phyloP scores from a whole-genome alignment of 352 stramenopile genomes.

The Sclerospora graminicola region DNA sequence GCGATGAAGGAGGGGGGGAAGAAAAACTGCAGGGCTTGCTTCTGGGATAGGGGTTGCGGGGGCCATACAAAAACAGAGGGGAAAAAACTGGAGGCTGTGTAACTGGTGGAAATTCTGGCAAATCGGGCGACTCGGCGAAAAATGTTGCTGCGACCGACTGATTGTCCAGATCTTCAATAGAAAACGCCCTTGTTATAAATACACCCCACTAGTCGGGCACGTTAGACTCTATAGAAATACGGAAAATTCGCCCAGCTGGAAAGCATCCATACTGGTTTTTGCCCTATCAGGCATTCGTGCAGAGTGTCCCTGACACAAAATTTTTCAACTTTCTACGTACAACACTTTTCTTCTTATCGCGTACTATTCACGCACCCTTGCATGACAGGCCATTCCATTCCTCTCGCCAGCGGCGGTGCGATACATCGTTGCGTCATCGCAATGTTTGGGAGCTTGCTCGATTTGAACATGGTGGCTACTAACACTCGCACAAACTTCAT shows the following conservation, averaged over 20 bases:
- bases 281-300: no score
- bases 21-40: slow-evolving; percentile 18
- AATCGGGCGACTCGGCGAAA: slow-evolving; percentile 17
- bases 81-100: slow-evolving; percentile 20
- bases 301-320: no score
- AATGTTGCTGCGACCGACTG: not conserved
- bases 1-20: slow-evolving; percentile 16
- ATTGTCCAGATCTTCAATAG: not conserved
- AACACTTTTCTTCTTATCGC: no score
- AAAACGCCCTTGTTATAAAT: not conserved
- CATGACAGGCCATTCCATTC: no score
- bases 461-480: not conserved
- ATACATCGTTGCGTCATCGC: not conserved
- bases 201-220: slow-evolving; percentile 2
- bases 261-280: not conserved
- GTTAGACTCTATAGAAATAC: slow-evolving; percentile 1
- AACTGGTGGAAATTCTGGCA: slow-evolving; percentile 22
- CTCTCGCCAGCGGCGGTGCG: not conserved
- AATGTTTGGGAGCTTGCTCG: not conserved
- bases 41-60: slow-evolving; percentile 21
- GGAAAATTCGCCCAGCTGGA: slow-evolving; percentile 6
- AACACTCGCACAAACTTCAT: no score
- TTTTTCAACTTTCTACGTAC: no score
- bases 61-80: slow-evolving; percentile 17
- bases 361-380: no score